Evolutionary conservation across 1,139 yeast genomes (phyloP), one percentile per base, ranked within the genome.

Genomic region (Geotrichum histeridarum): DNA sequence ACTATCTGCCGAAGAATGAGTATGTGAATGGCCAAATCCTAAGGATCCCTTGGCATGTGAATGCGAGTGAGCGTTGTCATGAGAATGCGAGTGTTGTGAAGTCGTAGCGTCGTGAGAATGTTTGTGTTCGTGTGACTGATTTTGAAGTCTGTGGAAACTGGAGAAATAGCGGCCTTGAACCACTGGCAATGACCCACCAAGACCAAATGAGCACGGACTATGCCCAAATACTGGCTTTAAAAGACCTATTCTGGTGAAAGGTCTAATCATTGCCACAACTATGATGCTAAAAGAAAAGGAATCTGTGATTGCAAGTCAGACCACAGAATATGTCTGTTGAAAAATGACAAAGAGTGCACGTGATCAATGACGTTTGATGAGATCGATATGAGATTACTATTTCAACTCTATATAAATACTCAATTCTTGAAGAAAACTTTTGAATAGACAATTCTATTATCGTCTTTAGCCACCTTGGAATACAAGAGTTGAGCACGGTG

Each of bases 401-500:
- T 22, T 22, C 27, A 22, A 22, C 27, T 22, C 27, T 22, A 22
- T 22, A 3, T 22, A 22, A 22, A 22, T 22, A 5, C 27, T 22
- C 27, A 22, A 22, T 22, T 33, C 14, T 33, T 11, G 37, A 33
- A 33, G 7, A n/a, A n/a, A 4, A 33, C 6, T 33, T 33, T 33
- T 33, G n/a, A 3, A 6, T 6, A 33, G 6, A 33, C 37, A 33
- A 3, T 33, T 33, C 14, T 33, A 11, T 33, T n/a, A 11, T 6
- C 37, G 37, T 33, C 37, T 6, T 11, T 2, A 11, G 7, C 37
- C 37, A 81, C 77, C 61, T 77, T 81, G 17, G 79, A 74, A 62
- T 81, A 81, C 61, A 81, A 70, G 62, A 81, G 63, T 63, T 80
- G 84, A 4, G 84, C 84, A 36, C 83, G 67, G 63, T 81, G 84